Conservation (phyloP, 305 asterid species). For the Rubia tinctorum region DNA sequence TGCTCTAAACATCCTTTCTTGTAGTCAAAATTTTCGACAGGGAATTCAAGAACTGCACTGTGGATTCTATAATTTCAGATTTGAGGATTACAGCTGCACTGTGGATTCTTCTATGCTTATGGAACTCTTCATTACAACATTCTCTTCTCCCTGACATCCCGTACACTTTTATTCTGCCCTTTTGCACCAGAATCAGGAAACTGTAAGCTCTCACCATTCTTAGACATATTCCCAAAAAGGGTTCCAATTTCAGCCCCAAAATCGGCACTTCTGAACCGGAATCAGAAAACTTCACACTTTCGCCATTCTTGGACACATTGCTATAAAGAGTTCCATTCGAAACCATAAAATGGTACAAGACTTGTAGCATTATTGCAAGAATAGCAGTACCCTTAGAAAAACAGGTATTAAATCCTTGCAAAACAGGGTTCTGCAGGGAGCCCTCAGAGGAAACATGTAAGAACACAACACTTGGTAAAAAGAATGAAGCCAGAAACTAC, state of each 20-base stretch:
- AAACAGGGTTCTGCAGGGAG: constrained; percentile 41
- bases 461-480: constrained; percentile 39
- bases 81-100: too few species aligned
- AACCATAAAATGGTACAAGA: constrained; percentile 12
- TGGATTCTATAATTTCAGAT: too few species aligned
- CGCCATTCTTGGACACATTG: constrained; percentile 22
- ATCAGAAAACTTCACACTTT: constrained; percentile 20
- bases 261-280: constrained; percentile 23
- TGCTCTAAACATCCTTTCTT: too few species aligned
- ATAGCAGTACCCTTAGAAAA: not conserved
- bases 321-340: constrained; percentile 27
- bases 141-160: constrained; percentile 87
- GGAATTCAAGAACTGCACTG: too few species aligned
- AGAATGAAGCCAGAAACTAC: constrained; percentile 51
- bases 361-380: constrained; percentile 18
- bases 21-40: too few species aligned
- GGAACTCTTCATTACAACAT: constrained; percentile 6
- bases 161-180: constrained; percentile 49
- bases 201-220: constrained; percentile 20
- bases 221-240: constrained; percentile 35
- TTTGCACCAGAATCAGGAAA: constrained; percentile 18
- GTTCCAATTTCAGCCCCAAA: constrained; percentile 19
- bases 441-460: constrained; percentile 42
- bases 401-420: constrained; percentile 34
- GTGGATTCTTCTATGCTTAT: too few species aligned